A percentile compares a stretch with the other conserved stretches of the same genome.
Evolutionary conservation across 2,329 filamentous ascomycete species (phyloP).

Genomic region (Diaporthe caulivora): DNA sequence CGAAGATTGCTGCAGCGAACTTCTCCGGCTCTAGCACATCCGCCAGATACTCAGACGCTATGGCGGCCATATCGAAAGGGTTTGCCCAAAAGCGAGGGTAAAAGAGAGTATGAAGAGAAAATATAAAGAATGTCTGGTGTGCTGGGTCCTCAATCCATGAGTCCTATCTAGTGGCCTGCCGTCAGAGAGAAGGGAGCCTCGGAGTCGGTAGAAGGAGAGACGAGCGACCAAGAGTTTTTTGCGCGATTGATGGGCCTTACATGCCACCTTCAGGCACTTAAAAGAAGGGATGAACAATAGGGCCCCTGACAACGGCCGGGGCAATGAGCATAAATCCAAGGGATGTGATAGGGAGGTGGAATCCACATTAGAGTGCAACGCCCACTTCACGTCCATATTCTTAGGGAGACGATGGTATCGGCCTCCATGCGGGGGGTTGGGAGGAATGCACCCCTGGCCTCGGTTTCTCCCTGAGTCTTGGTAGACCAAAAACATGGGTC

Average conservation of each 20-base stretch:
- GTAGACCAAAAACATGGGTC: not conserved
- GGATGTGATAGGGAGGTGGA: slow-evolving; percentile 25
- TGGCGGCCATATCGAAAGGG: slow-evolving; percentile 33
- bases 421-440: not conserved
- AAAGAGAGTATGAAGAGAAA: slow-evolving; percentile 12
- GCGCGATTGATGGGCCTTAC: not conserved
- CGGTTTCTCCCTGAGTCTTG: not conserved
- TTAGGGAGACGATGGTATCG: slow-evolving; percentile 12
- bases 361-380: slow-evolving; percentile 13
- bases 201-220: slow-evolving; percentile 9
- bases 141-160: slow-evolving; percentile 14
- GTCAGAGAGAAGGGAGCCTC: not conserved
- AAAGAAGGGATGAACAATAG: slow-evolving; percentile 23
- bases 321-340: slow-evolving; percentile 18
- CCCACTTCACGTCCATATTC: slow-evolving; percentile 7
- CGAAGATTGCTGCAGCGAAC: slow-evolving; percentile 39
- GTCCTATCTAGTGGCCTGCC: slow-evolving; percentile 27
- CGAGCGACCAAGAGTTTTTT: not conserved
- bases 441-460: not conserved
- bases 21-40: slow-evolving; percentile 36
- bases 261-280: not conserved
- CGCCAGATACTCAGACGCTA: slow-evolving; percentile 38
- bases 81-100: not conserved
- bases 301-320: not conserved
- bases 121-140: slow-evolving; percentile 10